Conservation (phyloP, 208 protist species). For the Wallacemonas sp. region DNA sequence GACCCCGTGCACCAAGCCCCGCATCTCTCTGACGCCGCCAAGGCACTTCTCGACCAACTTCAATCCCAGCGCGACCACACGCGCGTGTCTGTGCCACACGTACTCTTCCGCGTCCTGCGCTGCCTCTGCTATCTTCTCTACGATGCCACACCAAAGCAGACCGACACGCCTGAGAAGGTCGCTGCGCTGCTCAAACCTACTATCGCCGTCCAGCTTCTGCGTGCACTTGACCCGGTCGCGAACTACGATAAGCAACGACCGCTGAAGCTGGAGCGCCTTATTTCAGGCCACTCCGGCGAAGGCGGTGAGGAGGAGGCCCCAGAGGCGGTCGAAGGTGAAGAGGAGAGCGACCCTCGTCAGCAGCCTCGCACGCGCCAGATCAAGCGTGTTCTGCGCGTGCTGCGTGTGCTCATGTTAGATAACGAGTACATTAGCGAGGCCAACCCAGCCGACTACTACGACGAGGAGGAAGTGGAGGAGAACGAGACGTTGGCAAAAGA, state of each 20-base stretch:
- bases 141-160: slow-evolving; percentile 66
- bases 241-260: slow-evolving; percentile 48
- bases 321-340: slow-evolving; percentile 15
- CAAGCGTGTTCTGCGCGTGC: slow-evolving; percentile 62
- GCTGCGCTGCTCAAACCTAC: slow-evolving; percentile 82
- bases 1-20: slow-evolving; percentile 15
- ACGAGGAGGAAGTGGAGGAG: slow-evolving; percentile 51
- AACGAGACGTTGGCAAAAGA: slow-evolving; percentile 15
- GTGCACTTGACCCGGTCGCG: slow-evolving; percentile 78
- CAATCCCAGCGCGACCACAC: slow-evolving; percentile 44
- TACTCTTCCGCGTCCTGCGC: slow-evolving; percentile 67
- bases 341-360: slow-evolving; percentile 33
- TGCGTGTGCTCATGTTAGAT: slow-evolving; percentile 66
- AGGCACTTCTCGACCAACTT: slow-evolving; percentile 30
- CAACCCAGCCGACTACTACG: slow-evolving; percentile 52
- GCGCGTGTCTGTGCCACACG: slow-evolving; percentile 45
- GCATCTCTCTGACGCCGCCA: slow-evolving; percentile 34
- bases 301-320: slow-evolving; percentile 16
- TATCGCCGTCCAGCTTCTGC: slow-evolving; percentile 64
- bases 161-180: slow-evolving; percentile 67
- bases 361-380: slow-evolving; percentile 73
- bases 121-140: slow-evolving; percentile 79
- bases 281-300: slow-evolving; percentile 12
- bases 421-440: slow-evolving; percentile 63
- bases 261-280: slow-evolving; percentile 44